Evolutionary conservation across 2,329 filamentous ascomycete genomes (phyloP).

Genomic region (Ilyonectria sp.): DNA sequence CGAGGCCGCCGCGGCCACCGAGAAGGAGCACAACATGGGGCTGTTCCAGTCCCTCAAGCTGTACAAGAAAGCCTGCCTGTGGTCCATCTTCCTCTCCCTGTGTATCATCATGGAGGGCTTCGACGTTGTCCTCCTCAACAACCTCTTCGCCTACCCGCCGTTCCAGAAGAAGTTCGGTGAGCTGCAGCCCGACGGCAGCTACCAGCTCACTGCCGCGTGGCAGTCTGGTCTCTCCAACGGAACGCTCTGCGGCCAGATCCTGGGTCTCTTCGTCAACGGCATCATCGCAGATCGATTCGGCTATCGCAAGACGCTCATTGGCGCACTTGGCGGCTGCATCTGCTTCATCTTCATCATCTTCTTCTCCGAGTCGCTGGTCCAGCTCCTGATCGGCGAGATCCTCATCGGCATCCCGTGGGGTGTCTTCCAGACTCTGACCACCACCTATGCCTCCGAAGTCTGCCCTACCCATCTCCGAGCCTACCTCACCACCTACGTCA

Average conservation of each 20-base stretch:
- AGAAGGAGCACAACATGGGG: constrained; percentile 53
- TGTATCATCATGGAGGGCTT: constrained; percentile 60
- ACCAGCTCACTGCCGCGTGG: constrained; percentile 66
- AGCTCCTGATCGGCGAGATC: constrained; percentile 62
- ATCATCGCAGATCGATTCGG: constrained; percentile 63
- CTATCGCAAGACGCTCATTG: constrained; percentile 64
- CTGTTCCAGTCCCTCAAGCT: constrained; percentile 56
- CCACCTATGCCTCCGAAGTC: constrained; percentile 65
- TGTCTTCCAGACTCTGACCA: constrained; percentile 62
- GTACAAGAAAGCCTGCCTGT: constrained; percentile 56
- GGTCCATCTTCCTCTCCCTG: constrained; percentile 56
- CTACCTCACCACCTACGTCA: constrained; percentile 65
- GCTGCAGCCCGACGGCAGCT: constrained; percentile 53
- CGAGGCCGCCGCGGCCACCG: constrained; percentile 49
- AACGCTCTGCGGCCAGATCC: constrained; percentile 62
- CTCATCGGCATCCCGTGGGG: constrained; percentile 64
- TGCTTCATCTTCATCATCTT: constrained; percentile 66
- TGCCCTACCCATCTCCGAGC: constrained; percentile 62
- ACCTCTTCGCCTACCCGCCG: constrained; percentile 58
- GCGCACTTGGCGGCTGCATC: constrained; percentile 55
- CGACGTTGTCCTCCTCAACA: constrained; percentile 57
- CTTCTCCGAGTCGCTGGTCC: constrained; percentile 58
- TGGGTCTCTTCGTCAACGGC: constrained; percentile 66
- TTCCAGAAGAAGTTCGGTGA: constrained; percentile 59
- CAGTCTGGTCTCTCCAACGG: constrained; percentile 67